These are phyloP conservation scores for Alisma plantagoaquatica DNA, from an alignment of 106 monocot species.

Conservation along the genomic window DNA sequence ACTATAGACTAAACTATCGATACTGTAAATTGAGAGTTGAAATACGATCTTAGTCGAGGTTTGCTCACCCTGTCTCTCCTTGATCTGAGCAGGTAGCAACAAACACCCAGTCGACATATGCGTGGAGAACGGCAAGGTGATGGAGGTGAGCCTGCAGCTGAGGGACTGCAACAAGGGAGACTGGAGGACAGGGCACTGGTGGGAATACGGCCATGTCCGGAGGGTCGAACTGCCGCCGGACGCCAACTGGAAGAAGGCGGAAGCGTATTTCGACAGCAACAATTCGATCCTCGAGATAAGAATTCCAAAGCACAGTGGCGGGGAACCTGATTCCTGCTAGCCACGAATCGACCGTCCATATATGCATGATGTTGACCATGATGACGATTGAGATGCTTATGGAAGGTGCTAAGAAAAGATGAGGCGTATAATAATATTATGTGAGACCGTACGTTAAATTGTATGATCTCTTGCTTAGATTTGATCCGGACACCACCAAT, in stretches of 20 bases:
- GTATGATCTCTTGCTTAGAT: too few species aligned
- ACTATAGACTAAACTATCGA: neutral
- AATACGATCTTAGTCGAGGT: neutral
- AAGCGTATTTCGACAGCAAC: slow-evolving; percentile 50
- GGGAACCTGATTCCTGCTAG: too few species aligned
- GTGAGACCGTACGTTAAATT: too few species aligned
- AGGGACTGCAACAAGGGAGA: slow-evolving; percentile 29
- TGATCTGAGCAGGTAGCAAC: slow-evolving; percentile 28
- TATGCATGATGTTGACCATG: too few species aligned
- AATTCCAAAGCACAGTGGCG: slow-evolving; percentile 38
- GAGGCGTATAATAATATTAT: too few species aligned
- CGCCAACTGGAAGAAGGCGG: slow-evolving; percentile 50
- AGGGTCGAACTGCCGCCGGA: slow-evolving; percentile 73
- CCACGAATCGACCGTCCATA: too few species aligned
- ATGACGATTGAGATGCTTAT: too few species aligned
- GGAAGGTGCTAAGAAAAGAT: too few species aligned
- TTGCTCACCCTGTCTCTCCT: neutral
- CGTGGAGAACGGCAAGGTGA: slow-evolving; percentile 40
- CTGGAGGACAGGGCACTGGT: slow-evolving; percentile 69
- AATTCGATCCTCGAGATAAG: slow-evolving; percentile 58
- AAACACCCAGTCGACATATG: slow-evolving; percentile 46
- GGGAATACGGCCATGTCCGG: slow-evolving; percentile 83
- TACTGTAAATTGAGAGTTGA: neutral
- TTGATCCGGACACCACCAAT: too few species aligned
- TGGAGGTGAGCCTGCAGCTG: slow-evolving; percentile 71